phyloP scores from a whole-genome alignment of 305 asterid species.

The Fraxinus latifolia region DNA sequence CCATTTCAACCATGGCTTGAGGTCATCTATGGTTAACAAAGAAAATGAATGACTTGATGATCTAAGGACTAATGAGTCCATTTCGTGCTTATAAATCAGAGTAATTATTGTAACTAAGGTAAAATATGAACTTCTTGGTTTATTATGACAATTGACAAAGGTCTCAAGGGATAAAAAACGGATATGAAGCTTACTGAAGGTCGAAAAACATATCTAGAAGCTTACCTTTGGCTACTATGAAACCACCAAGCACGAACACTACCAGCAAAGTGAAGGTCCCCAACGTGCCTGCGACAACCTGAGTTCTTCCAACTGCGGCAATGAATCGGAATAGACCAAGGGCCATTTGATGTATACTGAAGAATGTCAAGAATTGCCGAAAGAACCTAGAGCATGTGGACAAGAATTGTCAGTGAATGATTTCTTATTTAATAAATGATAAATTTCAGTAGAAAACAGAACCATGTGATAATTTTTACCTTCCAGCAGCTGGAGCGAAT shows the following conservation, averaged over 20 bases:
- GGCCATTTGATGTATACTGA: constrained; percentile 50
- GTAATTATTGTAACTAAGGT: not conserved
- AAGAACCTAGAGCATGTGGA: constrained; percentile 35
- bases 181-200: not conserved
- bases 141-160: not conserved
- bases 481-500: constrained; percentile 46
- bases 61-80: not conserved
- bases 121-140: not conserved
- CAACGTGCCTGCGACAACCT: constrained; percentile 43
- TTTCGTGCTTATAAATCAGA: not conserved
- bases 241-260: constrained; percentile 51
- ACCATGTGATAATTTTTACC: constrained; percentile 28
- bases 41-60: not conserved
- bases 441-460: not conserved
- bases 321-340: constrained; percentile 44
- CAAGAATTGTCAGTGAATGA: not conserved
- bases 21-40: constrained; percentile 32
- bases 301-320: constrained; percentile 49
- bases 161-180: not conserved
- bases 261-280: constrained; percentile 46
- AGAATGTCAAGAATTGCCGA: constrained; percentile 37
- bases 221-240: constrained; percentile 46
- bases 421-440: not conserved
- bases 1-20: constrained; percentile 42
- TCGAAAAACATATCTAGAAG: not conserved